Evolutionary conservation across 148 eudicot genomes (phyloP), one percentile per base, ranked within the genome.

Genomic region (Dianthus caryophyllus): DNA sequence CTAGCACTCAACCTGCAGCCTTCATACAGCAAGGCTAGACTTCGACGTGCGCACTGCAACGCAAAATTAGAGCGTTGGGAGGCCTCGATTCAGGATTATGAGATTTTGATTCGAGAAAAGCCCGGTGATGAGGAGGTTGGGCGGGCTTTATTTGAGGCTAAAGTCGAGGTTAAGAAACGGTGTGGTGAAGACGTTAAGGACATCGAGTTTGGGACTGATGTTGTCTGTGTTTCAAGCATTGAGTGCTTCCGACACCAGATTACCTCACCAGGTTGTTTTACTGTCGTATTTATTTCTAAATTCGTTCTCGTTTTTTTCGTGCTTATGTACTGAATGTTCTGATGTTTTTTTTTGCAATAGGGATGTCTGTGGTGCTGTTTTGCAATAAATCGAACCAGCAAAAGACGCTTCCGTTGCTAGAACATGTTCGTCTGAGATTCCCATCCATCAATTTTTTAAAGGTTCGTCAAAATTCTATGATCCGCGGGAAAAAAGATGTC

Each of bases 11-110:
- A 8, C 48, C 61, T 86, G 1, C 72, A 71, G 52, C 96, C 96
- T 79, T 77, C 80, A 13, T 89, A 86, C 66, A 76, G 73, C 29
- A 89, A 84, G 76, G 96, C 89, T 46, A 86, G 88, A 71, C 63
- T 84, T 18, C 72, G 96, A 12, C 83, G 91, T 30, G 96, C 91
- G 27, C 73, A 84, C 56, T 89, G 90, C 69, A 70, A 84, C 17
- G 77, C 81, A 39, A 74, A 86, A 83, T 79, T 85, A 71, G 85
- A 79, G 59, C 81, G 80, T 70, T 84, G 86, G 91, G 81, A 82
- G 55, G 88, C 86, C 54, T 82, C 91, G 4, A 71, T 86, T 29
- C 79, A 77, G 71, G 97, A 91, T 61, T 90, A 88, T 33, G 88
- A 88, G 76, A 68, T 77, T 25, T 62, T 90, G 80, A 75, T 73